A percentile compares a stretch with the other conserved stretches of the same genome.
These are phyloP conservation scores for Cyberlindnera misumaiensis DNA, from an alignment of 805 yeast genomes.

Conservation along the genomic window DNA sequence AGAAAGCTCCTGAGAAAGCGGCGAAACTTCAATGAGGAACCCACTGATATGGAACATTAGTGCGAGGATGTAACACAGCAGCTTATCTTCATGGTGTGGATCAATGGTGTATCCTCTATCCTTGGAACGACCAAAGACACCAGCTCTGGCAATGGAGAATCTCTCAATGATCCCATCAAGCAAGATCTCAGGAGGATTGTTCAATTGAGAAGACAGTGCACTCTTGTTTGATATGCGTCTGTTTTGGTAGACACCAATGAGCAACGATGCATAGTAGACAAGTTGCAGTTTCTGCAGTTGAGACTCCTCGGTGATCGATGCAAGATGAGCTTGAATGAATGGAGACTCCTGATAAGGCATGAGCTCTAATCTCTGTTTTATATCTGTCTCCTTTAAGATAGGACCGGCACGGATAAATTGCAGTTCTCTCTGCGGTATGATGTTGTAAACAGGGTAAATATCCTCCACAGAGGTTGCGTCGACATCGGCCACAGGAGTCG, in stretches of 20 bases:
- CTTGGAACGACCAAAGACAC: slow-evolving; percentile 65
- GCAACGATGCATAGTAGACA: slow-evolving; percentile 71
- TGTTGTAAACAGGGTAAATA: slow-evolving; percentile 64
- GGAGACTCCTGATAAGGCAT: slow-evolving; percentile 59
- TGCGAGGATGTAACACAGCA: slow-evolving; percentile 72
- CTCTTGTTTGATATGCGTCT: slow-evolving; percentile 58
- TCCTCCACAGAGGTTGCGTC: slow-evolving; percentile 82
- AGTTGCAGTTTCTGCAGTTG: slow-evolving; percentile 57
- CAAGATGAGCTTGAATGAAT: slow-evolving; percentile 42
- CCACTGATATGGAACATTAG: slow-evolving; percentile 69
- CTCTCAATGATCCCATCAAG: slow-evolving; percentile 65
- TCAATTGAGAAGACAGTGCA: slow-evolving; percentile 51
- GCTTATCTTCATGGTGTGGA: slow-evolving; percentile 81
- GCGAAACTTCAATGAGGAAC: slow-evolving; percentile 67
- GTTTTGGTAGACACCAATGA: slow-evolving; percentile 73
- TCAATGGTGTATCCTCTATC: slow-evolving; percentile 76
- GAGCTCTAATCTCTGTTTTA: slow-evolving; percentile 43
- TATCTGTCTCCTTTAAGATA: slow-evolving; percentile 48
- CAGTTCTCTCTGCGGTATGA: slow-evolving; percentile 66
- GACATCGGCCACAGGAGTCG: slow-evolving; percentile 70
- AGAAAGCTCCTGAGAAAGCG: slow-evolving; percentile 78
- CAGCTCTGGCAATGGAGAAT: slow-evolving; percentile 62
- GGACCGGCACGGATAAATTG: slow-evolving; percentile 55
- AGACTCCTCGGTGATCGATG: slow-evolving; percentile 32
- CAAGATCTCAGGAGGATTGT: slow-evolving; percentile 65